These are phyloP conservation scores for Monosporascus sp. DNA, from an alignment of 2,329 filamentous ascomycete genomes.

Conservation along the genomic window DNA sequence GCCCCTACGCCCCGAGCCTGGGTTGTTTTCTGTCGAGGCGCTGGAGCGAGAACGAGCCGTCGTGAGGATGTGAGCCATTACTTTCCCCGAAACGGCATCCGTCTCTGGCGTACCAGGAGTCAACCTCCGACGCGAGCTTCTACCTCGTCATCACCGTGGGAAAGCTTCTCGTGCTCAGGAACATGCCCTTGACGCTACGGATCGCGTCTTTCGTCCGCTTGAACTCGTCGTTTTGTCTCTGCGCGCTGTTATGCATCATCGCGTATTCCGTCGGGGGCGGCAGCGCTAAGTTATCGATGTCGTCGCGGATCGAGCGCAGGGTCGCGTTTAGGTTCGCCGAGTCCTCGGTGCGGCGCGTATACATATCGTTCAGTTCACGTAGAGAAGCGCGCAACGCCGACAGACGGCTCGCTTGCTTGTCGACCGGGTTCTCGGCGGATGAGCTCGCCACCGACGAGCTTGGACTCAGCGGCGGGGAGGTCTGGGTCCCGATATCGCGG, in stretches of 20 bases:
- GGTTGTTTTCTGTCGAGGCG: no score
- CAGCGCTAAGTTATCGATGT: conserved; percentile 58
- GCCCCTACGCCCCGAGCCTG: no score
- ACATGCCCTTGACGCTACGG: conserved; percentile 70
- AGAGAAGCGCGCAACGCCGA: conserved; percentile 37
- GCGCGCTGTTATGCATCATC: conserved; percentile 36
- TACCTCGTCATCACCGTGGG: conserved; percentile 37
- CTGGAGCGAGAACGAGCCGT: no score
- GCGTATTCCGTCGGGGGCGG: conserved; percentile 31
- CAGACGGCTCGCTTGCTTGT: conserved; percentile 38
- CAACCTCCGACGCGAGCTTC: background rate
- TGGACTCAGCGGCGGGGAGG: conserved; percentile 40
- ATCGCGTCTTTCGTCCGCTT: conserved; percentile 70
- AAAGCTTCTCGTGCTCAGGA: conserved; percentile 71
- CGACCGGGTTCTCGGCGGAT: conserved; percentile 17
- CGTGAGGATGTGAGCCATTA: no score
- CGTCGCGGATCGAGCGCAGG: conserved; percentile 56
- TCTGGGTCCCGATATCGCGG: conserved; percentile 75
- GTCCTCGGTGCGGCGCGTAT: conserved; percentile 40
- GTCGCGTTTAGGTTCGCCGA: conserved; percentile 46
- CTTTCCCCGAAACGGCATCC: no score
- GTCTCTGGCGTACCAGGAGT: no score
- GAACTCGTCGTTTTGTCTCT: conserved; percentile 60
- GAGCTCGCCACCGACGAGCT: no score
- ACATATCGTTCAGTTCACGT: conserved; percentile 37